phyloP scores from a whole-genome alignment of 495 filamentous ascomycete genomes.

The Xylaria sp. region DNA sequence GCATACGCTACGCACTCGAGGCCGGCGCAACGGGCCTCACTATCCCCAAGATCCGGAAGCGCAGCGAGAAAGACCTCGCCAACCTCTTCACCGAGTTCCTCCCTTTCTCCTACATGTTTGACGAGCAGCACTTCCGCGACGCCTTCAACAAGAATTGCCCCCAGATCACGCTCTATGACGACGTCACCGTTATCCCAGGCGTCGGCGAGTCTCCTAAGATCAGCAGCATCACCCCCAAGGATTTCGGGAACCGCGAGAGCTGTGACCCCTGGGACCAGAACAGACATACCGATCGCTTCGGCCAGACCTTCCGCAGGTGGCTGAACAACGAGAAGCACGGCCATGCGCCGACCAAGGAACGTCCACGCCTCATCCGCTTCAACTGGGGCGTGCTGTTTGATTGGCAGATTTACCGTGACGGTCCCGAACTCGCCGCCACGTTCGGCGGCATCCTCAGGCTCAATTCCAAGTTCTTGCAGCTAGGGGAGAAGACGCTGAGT shows the following conservation, averaged over 20 bases:
- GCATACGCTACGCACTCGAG: slow-evolving; percentile 59
- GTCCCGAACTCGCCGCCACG: slow-evolving; percentile 51
- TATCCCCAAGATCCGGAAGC: slow-evolving; percentile 51
- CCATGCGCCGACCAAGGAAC: slow-evolving; percentile 35
- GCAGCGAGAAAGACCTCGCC: slow-evolving; percentile 46
- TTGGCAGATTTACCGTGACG: slow-evolving; percentile 52
- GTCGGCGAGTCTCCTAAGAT: slow-evolving; percentile 43
- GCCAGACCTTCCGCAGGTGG: slow-evolving; percentile 44
- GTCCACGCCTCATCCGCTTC: slow-evolving; percentile 50
- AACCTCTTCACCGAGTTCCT: slow-evolving; percentile 46
- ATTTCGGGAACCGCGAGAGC: slow-evolving; percentile 51
- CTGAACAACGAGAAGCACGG: slow-evolving; percentile 41
- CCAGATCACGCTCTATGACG: slow-evolving; percentile 52
- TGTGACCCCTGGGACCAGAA: slow-evolving; percentile 56
- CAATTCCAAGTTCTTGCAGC: slow-evolving; percentile 43
- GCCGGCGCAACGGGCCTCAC: slow-evolving; percentile 56
- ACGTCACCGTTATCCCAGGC: slow-evolving; percentile 39
- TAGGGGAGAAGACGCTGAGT: slow-evolving; percentile 42
- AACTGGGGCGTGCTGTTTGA: slow-evolving; percentile 59
- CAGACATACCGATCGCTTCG: slow-evolving; percentile 54
- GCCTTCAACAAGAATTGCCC: slow-evolving; percentile 50
- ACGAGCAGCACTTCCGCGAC: slow-evolving; percentile 52
- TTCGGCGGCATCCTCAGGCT: slow-evolving; percentile 51
- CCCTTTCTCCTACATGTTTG: slow-evolving; percentile 56
- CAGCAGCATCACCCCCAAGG: slow-evolving; percentile 52